A percentile compares a stretch with the other conserved stretches of the same genome.
These are phyloP conservation scores for Castanospermum australe DNA, from an alignment of 306 rosid genomes.

Conservation along the genomic window DNA sequence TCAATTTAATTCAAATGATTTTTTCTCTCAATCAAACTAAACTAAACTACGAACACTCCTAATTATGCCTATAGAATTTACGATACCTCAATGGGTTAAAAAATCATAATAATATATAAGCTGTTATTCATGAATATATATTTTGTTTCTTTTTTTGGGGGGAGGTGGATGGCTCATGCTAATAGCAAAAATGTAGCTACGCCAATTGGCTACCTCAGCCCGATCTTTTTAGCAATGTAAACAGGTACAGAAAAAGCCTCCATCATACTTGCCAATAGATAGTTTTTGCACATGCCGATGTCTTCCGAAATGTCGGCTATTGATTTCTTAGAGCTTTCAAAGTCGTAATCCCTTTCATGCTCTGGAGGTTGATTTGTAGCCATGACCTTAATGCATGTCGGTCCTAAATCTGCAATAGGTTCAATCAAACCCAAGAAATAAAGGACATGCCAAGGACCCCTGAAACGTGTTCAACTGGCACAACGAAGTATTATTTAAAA, in stretches of 20 bases:
- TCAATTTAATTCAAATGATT: no score
- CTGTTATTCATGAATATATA: constrained; percentile 14
- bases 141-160: no score
- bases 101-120: background rate
- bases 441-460: constrained; percentile 12
- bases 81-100: background rate
- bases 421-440: constrained; percentile 15
- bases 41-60: no score
- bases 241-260: constrained; percentile 4
- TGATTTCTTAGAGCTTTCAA: constrained; percentile 19
- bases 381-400: constrained; percentile 22
- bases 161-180: background rate
- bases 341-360: constrained; percentile 11
- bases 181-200: constrained; percentile 38
- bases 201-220: constrained; percentile 23
- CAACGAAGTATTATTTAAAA: background rate
- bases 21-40: no score
- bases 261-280: constrained; percentile 10
- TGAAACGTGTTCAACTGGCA: constrained; percentile 11
- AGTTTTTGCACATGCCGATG: constrained; percentile 5
- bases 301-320: background rate
- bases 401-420: constrained; percentile 35
- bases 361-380: constrained; percentile 17
- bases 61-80: constrained; percentile 2
- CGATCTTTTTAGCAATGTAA: constrained; percentile 3